Base-by-base conservation (phyloP, 1,284 basidiomycete genomes). In the Fistulinella cinereoalba region DNA sequence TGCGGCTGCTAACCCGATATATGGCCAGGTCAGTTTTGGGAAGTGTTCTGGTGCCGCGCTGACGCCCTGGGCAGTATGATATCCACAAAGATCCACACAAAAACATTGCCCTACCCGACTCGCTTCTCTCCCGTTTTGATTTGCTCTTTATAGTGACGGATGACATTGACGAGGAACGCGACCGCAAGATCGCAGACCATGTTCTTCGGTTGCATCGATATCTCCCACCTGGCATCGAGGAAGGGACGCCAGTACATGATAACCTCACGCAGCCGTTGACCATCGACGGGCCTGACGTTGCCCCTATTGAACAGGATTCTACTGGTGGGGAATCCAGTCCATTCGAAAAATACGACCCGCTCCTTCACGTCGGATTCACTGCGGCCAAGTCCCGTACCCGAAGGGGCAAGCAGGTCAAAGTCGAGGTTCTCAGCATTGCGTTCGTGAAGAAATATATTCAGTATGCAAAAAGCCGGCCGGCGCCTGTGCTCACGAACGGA, bases 371-470 rank as follows among this genome's bases (percentile, higher is more conserved):
- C 47, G 96, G 93, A 44, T 73, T 89, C 38, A 76, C 74, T 2
- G 69, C 68, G 32, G 67, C 76, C 15, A 79, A 81, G 37, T 77
- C 79, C 13, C 81, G 80, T 52, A 77, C 72, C 37, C 66, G 77
- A 49, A 78, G 78, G 52, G 70, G 73, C 40, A 78, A 76, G 61
- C 77, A 78, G 60, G 82, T 81, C 60, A 81, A 85, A 66, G 78
- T 80, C 52, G 93, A 99, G 69, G 86, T 99, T 29, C 76, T 99
- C 37, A 92, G 86, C 54, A 93, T 97, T 51, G 74, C 85, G 5
- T 99, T 99, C 64, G 85, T 99, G 65, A 99, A 99, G 71, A 99
- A 98, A 72, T 99, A 97, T 66, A 90, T 99, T 46, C 96, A 99
- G 70, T 98, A 98, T 65, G 90, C 97, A 43, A 99, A 98, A 72